These are phyloP conservation scores for Eutrema japonicum DNA, from an alignment of 345 rosid genomes.

Conservation along the genomic window DNA sequence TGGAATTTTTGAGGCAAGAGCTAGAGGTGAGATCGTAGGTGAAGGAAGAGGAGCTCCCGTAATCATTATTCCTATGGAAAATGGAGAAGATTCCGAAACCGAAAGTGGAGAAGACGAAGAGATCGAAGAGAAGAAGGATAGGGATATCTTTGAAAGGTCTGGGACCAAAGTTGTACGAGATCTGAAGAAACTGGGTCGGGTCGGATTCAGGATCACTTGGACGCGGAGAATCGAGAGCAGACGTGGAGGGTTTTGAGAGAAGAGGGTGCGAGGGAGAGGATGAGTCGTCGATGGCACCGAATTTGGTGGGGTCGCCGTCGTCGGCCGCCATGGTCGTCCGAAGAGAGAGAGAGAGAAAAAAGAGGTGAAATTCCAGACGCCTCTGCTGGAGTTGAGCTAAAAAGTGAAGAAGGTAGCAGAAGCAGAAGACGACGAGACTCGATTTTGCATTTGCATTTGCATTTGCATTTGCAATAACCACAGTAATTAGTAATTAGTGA, in stretches of 20 bases:
- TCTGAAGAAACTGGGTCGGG: slow-evolving; percentile 83
- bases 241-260: slow-evolving; percentile 59
- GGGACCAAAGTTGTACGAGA: slow-evolving; percentile 76
- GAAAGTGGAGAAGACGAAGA: slow-evolving; percentile 66
- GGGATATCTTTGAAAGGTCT: slow-evolving; percentile 79
- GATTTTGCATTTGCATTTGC: background rate
- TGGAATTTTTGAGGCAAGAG: slow-evolving; percentile 58
- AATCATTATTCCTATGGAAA: slow-evolving; percentile 60
- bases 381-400: slow-evolving; percentile 7
- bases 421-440: slow-evolving; percentile 29
- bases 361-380: slow-evolving; percentile 27
- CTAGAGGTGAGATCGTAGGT: slow-evolving; percentile 55
- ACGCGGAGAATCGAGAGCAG: slow-evolving; percentile 49
- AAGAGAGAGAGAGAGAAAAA: background rate
- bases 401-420: slow-evolving; percentile 15
- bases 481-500: background rate
- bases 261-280: slow-evolving; percentile 69
- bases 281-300: slow-evolving; percentile 49
- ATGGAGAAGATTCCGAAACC: slow-evolving; percentile 77
- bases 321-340: slow-evolving; percentile 55
- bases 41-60: slow-evolving; percentile 58
- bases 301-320: slow-evolving; percentile 56
- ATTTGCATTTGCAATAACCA: background rate
- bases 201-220: slow-evolving; percentile 53
- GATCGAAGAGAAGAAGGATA: slow-evolving; percentile 68